phyloP scores from a whole-genome alignment of 371 early-diverging fungal genomes.

The Rhizopus arrhizus region DNA sequence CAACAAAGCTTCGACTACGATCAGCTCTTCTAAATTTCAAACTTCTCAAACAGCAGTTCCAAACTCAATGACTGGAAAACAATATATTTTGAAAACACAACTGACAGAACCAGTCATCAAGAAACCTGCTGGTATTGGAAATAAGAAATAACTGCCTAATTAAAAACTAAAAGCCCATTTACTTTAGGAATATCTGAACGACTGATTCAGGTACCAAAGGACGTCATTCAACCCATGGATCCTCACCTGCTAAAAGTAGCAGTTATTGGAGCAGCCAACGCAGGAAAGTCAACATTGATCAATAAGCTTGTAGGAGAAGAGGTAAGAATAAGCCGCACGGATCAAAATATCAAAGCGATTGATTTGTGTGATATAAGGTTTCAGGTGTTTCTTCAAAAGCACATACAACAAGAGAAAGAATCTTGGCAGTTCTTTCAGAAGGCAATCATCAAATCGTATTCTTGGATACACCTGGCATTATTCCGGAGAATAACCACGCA shows the following conservation, averaged over 20 bases:
- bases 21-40: neutral
- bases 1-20: neutral
- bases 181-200: conserved; percentile 31
- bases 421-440: conserved; percentile 60
- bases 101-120: neutral
- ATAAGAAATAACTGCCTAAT: neutral
- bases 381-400: conserved; percentile 74
- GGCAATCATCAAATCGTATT: conserved; percentile 64
- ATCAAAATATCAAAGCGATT: neutral
- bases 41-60: too few species aligned
- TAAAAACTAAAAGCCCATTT: neutral
- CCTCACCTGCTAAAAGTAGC: conserved; percentile 67
- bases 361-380: conserved; percentile 30
- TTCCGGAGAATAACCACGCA: conserved; percentile 41
- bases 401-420: conserved; percentile 75
- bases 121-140: conserved; percentile 25
- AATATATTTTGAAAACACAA: neutral
- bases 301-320: conserved; percentile 61
- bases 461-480: conserved; percentile 71
- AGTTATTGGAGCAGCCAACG: conserved; percentile 78
- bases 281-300: conserved; percentile 79
- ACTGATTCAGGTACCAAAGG: conserved; percentile 38
- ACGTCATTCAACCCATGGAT: conserved; percentile 63
- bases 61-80: neutral
- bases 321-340: conserved; percentile 3